Percentiles rank a stretch among this genome's conserved stretches.
Conservation (phyloP, 140 eudicot genomes). For the Anethum foeniculum region DNA sequence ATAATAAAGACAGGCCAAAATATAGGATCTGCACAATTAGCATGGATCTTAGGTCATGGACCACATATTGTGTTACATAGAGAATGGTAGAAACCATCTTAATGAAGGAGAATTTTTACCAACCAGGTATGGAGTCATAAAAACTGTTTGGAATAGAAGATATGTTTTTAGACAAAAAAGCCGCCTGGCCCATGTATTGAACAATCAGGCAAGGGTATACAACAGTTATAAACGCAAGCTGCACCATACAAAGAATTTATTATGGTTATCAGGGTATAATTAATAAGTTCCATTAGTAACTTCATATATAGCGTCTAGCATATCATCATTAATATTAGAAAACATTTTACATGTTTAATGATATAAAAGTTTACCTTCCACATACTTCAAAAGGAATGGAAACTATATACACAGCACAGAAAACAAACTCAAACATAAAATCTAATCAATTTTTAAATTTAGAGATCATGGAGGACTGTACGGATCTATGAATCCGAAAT, state of each 20-base stretch:
- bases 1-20: slow-evolving; percentile 86
- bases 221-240: slow-evolving; percentile 60
- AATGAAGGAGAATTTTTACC: slow-evolving; percentile 17
- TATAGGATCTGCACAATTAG: slow-evolving; percentile 43
- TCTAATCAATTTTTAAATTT: neutral
- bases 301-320: neutral
- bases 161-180: slow-evolving; percentile 65
- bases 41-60: slow-evolving; percentile 10
- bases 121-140: slow-evolving; percentile 86
- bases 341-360: neutral
- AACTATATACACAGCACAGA: neutral
- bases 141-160: slow-evolving; percentile 58
- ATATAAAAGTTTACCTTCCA: neutral
- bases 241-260: slow-evolving; percentile 21
- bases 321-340: neutral
- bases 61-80: neutral
- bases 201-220: slow-evolving; percentile 88
- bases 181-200: slow-evolving; percentile 99
- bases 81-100: neutral
- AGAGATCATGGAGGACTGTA: neutral
- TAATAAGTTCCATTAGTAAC: neutral
- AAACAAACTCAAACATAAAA: neutral
- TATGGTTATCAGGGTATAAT: neutral
- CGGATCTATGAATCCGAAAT: neutral
- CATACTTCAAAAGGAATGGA: neutral